These are phyloP conservation scores for Gymnopus androsaceus DNA, from an alignment of 1,284 basidiomycete species.

Conservation along the genomic window DNA sequence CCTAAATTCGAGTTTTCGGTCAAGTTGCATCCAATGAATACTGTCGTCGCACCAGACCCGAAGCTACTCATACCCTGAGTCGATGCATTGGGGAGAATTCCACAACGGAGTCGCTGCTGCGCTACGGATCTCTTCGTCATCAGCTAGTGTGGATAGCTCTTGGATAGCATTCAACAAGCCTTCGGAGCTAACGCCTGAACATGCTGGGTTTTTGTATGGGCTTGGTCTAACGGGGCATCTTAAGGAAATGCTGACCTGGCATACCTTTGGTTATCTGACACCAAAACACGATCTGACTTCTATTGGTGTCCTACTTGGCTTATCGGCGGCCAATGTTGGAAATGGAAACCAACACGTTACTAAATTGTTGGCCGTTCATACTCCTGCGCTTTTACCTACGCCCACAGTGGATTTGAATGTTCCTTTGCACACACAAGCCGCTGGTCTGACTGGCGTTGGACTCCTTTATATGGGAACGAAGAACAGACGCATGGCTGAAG, in stretches of 20 bases:
- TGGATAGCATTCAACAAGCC: slow-evolving; percentile 96
- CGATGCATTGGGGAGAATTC: slow-evolving; percentile 91
- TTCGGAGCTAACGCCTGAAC: slow-evolving; percentile 81
- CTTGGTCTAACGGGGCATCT: slow-evolving; percentile 92
- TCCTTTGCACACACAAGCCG: slow-evolving; percentile 86
- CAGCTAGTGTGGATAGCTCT: slow-evolving; percentile 81
- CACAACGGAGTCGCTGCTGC: slow-evolving; percentile 96
- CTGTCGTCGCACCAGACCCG: slow-evolving; percentile 61
- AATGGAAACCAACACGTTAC: slow-evolving; percentile 86
- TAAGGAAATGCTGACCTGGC: slow-evolving; percentile 85
- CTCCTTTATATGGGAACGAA: slow-evolving; percentile 88
- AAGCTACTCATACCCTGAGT: slow-evolving; percentile 72
- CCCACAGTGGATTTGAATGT: slow-evolving; percentile 89
- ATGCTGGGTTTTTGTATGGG: slow-evolving; percentile 94
- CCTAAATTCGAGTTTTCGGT: slow-evolving; percentile 82
- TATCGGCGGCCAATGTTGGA: slow-evolving; percentile 91
- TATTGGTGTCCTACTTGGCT: slow-evolving; percentile 89
- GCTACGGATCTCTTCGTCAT: slow-evolving; percentile 77
- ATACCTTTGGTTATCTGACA: slow-evolving; percentile 89
- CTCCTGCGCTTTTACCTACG: slow-evolving; percentile 87
- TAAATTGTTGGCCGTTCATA: slow-evolving; percentile 90
- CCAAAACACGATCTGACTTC: slow-evolving; percentile 95
- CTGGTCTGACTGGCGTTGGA: slow-evolving; percentile 88
- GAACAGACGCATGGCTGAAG: slow-evolving; percentile 90
- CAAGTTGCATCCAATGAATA: slow-evolving; percentile 70